Conservation (phyloP, 139 green algal genomes). For the Tetradesmus obliquus region DNA sequence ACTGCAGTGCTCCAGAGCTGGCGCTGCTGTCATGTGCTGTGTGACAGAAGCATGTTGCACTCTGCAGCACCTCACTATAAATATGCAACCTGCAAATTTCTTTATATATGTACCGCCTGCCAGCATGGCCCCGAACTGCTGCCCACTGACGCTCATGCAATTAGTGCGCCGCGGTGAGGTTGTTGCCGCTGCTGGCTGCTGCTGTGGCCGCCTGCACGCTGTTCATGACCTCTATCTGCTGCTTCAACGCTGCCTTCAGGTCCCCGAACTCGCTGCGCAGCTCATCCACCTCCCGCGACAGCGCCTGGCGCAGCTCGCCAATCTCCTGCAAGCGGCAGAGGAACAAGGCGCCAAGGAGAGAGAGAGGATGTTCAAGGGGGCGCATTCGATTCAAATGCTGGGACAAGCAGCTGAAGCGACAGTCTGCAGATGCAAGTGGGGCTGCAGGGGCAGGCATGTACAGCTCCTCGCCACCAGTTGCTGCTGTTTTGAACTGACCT, state of each 20-base stretch:
- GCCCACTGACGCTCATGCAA: neutral
- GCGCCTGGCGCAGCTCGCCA: slow-evolving; percentile 62
- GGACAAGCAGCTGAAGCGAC: too few species aligned
- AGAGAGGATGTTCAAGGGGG: neutral
- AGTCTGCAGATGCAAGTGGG: neutral
- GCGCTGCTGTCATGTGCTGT: too few species aligned
- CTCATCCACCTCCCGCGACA: slow-evolving; percentile 68
- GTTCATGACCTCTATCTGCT: slow-evolving; percentile 43
- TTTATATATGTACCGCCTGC: too few species aligned
- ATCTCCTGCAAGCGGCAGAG: slow-evolving; percentile 58
- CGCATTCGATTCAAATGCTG: too few species aligned
- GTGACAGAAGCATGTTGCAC: too few species aligned
- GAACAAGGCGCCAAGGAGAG: neutral
- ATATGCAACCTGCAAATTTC: too few species aligned
- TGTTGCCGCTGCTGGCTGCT: slow-evolving; percentile 7
- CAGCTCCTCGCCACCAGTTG: too few species aligned
- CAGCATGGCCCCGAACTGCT: neutral
- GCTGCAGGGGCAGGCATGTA: neutral
- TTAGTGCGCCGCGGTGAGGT: neutral
- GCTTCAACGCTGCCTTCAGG: slow-evolving; percentile 60
- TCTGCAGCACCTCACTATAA: too few species aligned
- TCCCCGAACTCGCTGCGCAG: slow-evolving; percentile 66
- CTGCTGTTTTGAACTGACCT: too few species aligned
- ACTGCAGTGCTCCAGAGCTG: too few species aligned
- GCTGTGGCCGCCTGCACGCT: slow-evolving; percentile 23